phyloP scores from a whole-genome alignment of 2,329 filamentous ascomycete genomes.

The Aspergillus brunneoviolaceus region DNA sequence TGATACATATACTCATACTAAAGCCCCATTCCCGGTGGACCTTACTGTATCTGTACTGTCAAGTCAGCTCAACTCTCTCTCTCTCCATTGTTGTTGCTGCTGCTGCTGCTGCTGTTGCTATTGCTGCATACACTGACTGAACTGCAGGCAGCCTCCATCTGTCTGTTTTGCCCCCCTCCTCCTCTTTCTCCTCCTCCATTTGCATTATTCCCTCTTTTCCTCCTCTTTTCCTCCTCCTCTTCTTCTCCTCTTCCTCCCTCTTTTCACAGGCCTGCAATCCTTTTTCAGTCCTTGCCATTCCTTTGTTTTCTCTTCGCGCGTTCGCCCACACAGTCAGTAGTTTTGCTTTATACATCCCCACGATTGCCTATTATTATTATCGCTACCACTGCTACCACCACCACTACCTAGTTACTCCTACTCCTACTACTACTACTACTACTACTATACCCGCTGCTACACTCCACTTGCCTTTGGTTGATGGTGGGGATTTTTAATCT shows the following conservation, averaged over 20 bases:
- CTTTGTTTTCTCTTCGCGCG: constrained; percentile 32
- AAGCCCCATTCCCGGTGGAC: background rate
- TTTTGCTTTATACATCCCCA: constrained; percentile 18
- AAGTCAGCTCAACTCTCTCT: background rate
- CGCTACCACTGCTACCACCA: background rate
- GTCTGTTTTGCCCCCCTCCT: constrained; percentile 20
- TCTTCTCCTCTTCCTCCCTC: constrained; percentile 15
- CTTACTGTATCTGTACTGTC: background rate
- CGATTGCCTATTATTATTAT: constrained; percentile 2
- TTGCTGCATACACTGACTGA: background rate
- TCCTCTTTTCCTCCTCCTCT: constrained; percentile 17
- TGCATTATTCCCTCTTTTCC: constrained; percentile 18
- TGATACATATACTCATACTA: background rate
- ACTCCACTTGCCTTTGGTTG: constrained; percentile 6
- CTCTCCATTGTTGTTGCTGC: background rate
- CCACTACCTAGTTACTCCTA: background rate
- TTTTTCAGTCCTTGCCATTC: constrained; percentile 25
- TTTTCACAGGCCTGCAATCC: constrained; percentile 16
- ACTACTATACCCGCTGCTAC: background rate
- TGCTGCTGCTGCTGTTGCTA: background rate
- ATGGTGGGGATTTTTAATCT: constrained; percentile 7
- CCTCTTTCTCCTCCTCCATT: constrained; percentile 17
- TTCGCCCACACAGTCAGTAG: constrained; percentile 38
- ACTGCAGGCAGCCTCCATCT: background rate
- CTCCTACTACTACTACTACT: background rate